Evolutionary conservation across 164 flowering plant species (phyloP).

Genomic region (Magnolia changhungtana): DNA sequence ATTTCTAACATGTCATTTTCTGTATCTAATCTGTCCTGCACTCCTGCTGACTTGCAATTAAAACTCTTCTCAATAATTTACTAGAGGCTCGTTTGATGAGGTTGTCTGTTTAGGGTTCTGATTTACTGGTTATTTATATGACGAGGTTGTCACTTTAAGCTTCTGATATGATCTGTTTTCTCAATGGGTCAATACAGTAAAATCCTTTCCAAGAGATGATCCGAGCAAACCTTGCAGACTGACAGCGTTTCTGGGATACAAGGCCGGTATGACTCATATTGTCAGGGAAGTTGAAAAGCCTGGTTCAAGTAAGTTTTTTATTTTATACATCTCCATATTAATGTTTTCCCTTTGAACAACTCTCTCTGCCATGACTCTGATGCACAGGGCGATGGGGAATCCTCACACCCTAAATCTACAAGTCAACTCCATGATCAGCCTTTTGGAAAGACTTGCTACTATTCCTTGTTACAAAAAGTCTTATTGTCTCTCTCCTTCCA

Average conservation of each 20-base stretch:
- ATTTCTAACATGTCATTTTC: too few relatives aligned
- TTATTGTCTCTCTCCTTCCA: too few relatives aligned
- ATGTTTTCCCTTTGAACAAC: neutral
- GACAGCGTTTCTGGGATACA: conserved; percentile 70
- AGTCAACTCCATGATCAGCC: neutral
- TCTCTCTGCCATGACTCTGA: neutral
- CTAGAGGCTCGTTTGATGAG: too few relatives aligned
- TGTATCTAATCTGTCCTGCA: too few relatives aligned
- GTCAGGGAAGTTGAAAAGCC: conserved; percentile 73
- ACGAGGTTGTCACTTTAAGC: neutral
- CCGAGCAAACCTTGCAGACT: conserved; percentile 53
- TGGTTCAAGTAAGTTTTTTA: conserved; percentile 54
- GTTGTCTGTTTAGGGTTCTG: neutral
- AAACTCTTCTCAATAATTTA: too few relatives aligned
- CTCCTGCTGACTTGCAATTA: too few relatives aligned
- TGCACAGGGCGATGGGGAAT: neutral
- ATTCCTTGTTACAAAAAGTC: too few relatives aligned
- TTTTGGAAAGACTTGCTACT: neutral
- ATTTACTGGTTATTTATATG: neutral
- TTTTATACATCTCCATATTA: neutral
- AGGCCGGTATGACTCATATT: conserved; percentile 78
- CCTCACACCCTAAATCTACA: neutral
- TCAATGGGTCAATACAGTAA: conserved; percentile 39
- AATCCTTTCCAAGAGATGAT: conserved; percentile 73
- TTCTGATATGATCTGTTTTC: neutral